Evolutionary conservation across 768 basidiomycete species (phyloP).

Genomic region (Rhodotorula kratochvilovae): DNA sequence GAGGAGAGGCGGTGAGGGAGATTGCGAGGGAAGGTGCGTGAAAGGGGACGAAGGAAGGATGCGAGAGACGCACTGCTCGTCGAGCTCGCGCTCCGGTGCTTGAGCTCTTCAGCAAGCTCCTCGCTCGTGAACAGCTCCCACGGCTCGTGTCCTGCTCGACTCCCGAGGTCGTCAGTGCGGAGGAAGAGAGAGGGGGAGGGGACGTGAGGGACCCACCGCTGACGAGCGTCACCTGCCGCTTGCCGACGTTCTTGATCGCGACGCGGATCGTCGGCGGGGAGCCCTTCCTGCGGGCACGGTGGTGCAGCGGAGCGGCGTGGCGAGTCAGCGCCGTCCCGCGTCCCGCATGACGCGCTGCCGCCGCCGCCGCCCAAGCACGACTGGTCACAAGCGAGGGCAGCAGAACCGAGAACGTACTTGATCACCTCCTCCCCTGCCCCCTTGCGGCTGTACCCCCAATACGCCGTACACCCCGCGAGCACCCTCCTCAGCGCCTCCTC

Average conservation of each 20-base stretch:
- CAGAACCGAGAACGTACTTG: slow-evolving; percentile 15
- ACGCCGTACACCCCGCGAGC: slow-evolving; percentile 7
- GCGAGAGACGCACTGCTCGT: slow-evolving; percentile 24
- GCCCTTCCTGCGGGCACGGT: slow-evolving; percentile 14
- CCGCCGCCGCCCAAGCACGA: too few relatives aligned
- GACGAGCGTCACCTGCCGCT: slow-evolving; percentile 35
- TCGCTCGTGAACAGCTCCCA: slow-evolving; percentile 23
- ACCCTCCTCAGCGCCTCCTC: slow-evolving; percentile 22
- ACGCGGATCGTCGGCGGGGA: slow-evolving; percentile 23
- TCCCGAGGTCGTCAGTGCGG: neutral
- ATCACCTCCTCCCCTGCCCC: slow-evolving; percentile 6
- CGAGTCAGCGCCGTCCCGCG: too few relatives aligned
- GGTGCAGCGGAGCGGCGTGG: neutral
- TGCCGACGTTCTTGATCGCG: slow-evolving; percentile 37
- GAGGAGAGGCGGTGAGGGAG: too few relatives aligned
- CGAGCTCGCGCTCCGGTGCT: slow-evolving; percentile 22
- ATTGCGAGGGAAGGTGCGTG: neutral
- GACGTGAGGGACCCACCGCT: neutral
- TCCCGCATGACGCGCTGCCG: too few relatives aligned
- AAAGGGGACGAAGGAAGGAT: too few relatives aligned
- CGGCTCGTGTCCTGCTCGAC: slow-evolving; percentile 16
- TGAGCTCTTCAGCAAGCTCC: slow-evolving; percentile 31
- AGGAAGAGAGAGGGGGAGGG: neutral
- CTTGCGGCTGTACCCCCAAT: neutral
- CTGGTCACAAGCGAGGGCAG: too few relatives aligned